Conservation (phyloP, 2,329 filamentous ascomycete genomes). For the Nigrospora sphaerica region DNA sequence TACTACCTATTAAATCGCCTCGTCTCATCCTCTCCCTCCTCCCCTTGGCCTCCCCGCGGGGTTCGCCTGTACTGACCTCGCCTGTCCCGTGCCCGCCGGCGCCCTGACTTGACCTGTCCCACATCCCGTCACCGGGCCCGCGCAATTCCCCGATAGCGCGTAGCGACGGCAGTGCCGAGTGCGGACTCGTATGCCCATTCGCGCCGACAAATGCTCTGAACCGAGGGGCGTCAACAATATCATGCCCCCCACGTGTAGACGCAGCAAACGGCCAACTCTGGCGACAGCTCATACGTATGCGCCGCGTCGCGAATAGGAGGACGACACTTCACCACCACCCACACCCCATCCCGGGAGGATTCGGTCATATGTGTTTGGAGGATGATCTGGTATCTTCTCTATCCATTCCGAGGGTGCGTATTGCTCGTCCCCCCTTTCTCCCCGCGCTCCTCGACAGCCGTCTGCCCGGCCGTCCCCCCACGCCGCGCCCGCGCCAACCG, state of each 20-base stretch:
- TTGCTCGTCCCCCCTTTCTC: neutral
- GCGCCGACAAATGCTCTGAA: no score
- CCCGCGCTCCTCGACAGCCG: no score
- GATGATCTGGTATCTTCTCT: slow-evolving; percentile 74
- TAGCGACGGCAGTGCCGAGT: no score
- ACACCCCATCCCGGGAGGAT: neutral
- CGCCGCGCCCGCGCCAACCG: neutral
- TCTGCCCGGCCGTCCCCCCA: neutral
- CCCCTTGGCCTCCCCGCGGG: no score
- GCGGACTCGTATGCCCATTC: no score
- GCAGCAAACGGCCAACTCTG: slow-evolving; percentile 1
- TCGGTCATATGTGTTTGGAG: slow-evolving; percentile 13
- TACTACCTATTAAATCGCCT: no score
- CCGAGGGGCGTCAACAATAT: neutral
- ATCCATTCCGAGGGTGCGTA: slow-evolving; percentile 68
- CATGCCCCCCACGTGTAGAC: neutral
- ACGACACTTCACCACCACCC: neutral
- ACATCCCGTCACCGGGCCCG: no score
- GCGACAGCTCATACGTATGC: neutral
- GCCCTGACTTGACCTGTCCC: no score
- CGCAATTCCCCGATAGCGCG: no score
- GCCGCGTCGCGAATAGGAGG: neutral
- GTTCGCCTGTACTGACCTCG: no score
- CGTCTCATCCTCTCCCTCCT: no score
- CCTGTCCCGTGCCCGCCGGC: no score